These are phyloP conservation scores for Colletotrichum falcatum DNA, from an alignment of 2,329 filamentous ascomycete genomes.

Conservation along the genomic window DNA sequence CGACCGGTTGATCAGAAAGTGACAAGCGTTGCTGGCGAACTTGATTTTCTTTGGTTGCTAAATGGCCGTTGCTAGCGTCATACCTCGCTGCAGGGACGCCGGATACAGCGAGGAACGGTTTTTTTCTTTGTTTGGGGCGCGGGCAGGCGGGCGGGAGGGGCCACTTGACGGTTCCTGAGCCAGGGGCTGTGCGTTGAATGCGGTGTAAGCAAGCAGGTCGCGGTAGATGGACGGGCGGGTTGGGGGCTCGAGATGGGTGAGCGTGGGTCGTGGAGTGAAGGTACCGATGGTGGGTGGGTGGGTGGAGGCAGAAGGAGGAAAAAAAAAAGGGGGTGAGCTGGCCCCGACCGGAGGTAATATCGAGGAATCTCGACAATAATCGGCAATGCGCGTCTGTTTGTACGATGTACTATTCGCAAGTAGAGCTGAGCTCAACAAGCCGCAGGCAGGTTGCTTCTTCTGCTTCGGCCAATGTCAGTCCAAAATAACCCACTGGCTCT, in stretches of 20 bases:
- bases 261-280: slow-evolving; percentile 16
- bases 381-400: slow-evolving; percentile 27
- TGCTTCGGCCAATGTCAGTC: slow-evolving; percentile 7
- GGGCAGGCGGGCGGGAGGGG: neutral
- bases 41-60: slow-evolving; percentile 36
- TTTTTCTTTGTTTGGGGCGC: neutral
- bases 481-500: neutral
- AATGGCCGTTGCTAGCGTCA: slow-evolving; percentile 37
- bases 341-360: slow-evolving; percentile 18
- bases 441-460: neutral
- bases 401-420: too few species aligned
- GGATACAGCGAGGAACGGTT: slow-evolving; percentile 23
- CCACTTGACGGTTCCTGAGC: slow-evolving; percentile 34
- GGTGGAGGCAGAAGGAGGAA: slow-evolving; percentile 11
- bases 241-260: slow-evolving; percentile 18
- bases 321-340: slow-evolving; percentile 25
- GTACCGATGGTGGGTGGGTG: slow-evolving; percentile 13
- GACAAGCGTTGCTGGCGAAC: slow-evolving; percentile 27
- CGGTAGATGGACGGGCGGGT: slow-evolving; percentile 8
- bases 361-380: slow-evolving; percentile 26
- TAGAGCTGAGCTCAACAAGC: slow-evolving; percentile 4
- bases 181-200: slow-evolving; percentile 20
- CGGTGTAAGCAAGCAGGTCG: slow-evolving; percentile 17
- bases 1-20: slow-evolving; percentile 15
- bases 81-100: slow-evolving; percentile 37